Evolutionary conservation across 2,329 filamentous ascomycete genomes (phyloP).

Genomic region (Stachybotrys elegans): DNA sequence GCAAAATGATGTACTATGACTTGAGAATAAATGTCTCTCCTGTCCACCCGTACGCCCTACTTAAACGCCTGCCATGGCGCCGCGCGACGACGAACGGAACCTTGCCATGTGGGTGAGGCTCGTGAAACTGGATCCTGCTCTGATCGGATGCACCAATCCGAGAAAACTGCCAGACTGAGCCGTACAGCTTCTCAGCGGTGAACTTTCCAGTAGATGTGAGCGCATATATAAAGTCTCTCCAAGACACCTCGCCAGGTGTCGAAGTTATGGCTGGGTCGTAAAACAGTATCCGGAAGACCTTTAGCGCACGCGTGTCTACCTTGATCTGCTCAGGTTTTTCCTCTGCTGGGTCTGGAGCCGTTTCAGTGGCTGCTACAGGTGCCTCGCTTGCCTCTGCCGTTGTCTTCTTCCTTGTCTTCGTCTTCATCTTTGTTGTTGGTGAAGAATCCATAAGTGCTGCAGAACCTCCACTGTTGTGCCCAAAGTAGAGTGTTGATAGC

Average conservation of each 20-base stretch:
- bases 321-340: constrained; percentile 6
- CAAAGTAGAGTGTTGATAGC: constrained; percentile 18
- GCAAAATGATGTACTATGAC: too few species aligned
- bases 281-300: constrained; percentile 37
- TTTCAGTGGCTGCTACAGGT: background rate
- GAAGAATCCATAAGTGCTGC: background rate
- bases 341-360: background rate
- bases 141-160: constrained; percentile 33
- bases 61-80: constrained; percentile 42
- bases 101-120: constrained; percentile 52
- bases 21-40: constrained; percentile 34
- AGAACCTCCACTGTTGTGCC: background rate
- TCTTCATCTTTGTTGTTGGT: constrained; percentile 7
- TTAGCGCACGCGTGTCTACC: constrained; percentile 26
- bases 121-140: constrained; percentile 53
- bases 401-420: constrained; percentile 6
- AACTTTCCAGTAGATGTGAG: constrained; percentile 45
- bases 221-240: constrained; percentile 49
- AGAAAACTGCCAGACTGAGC: constrained; percentile 56
- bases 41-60: constrained; percentile 45
- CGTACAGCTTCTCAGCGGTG: constrained; percentile 49
- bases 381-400: background rate
- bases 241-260: constrained; percentile 42
- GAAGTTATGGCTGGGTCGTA: constrained; percentile 26
- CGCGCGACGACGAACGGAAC: constrained; percentile 42